Evolutionary conservation across 768 basidiomycete genomes (phyloP).

Genomic region (Gloeopeniophorella convolvens): DNA sequence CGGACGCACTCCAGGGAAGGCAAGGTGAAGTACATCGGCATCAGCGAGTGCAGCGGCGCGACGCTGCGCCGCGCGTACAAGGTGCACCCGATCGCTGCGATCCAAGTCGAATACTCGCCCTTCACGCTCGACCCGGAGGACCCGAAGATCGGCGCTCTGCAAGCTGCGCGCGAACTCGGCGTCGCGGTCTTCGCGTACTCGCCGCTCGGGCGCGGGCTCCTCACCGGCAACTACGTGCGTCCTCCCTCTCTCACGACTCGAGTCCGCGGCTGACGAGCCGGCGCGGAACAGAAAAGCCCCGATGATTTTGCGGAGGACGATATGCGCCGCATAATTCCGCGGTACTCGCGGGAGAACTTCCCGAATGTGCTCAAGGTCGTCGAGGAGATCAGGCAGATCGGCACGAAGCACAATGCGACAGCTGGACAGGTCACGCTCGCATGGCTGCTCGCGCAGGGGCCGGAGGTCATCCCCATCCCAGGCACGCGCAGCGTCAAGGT

Average conservation of each 20-base stretch:
- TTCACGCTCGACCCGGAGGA: constrained; percentile 33
- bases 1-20: constrained; percentile 24
- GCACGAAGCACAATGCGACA: constrained; percentile 34
- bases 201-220: constrained; percentile 43
- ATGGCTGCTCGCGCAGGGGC: constrained; percentile 42
- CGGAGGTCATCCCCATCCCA: constrained; percentile 42
- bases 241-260: neutral
- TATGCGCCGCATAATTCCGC: constrained; percentile 31
- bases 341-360: constrained; percentile 38
- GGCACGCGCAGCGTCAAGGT: constrained; percentile 38
- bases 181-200: constrained; percentile 37
- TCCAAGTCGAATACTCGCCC: constrained; percentile 34
- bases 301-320: constrained; percentile 38
- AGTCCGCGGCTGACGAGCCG: neutral
- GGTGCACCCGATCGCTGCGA: constrained; percentile 32
- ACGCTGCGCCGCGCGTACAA: constrained; percentile 33
- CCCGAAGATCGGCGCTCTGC: constrained; percentile 28
- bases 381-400: constrained; percentile 32
- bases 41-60: constrained; percentile 30
- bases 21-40: constrained; percentile 32
- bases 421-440: constrained; percentile 44
- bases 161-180: constrained; percentile 35
- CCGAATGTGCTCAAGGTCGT: constrained; percentile 38
- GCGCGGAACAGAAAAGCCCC: constrained; percentile 28
- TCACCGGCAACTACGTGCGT: constrained; percentile 40